Conservation (phyloP, 2,329 filamentous ascomycete genomes). For the Pseudogymnoascus sp. region DNA sequence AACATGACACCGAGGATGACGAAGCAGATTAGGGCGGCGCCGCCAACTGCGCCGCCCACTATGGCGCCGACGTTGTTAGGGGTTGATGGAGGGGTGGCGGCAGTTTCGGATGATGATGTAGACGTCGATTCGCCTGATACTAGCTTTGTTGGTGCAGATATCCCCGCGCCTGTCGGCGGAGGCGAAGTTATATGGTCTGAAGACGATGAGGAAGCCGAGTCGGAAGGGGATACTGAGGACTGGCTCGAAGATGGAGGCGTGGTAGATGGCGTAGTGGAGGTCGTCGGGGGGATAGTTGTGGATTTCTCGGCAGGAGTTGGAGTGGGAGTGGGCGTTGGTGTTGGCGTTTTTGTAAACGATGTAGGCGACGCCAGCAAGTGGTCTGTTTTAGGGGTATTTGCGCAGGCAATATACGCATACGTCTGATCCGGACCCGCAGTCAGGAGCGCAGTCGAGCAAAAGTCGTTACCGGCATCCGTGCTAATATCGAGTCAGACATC, state of each 20-base stretch:
- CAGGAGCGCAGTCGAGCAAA: conserved; percentile 30
- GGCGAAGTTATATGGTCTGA: not conserved
- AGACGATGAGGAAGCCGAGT: not conserved
- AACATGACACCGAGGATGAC: conserved; percentile 13
- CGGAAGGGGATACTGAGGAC: not conserved
- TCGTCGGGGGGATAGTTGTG: not conserved
- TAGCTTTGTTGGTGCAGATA: not conserved
- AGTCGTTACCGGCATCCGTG: conserved; percentile 16
- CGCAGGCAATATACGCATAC: conserved; percentile 32
- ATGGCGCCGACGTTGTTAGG: conserved; percentile 10
- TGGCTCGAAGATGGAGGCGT: not conserved
- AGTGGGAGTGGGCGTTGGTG: not conserved
- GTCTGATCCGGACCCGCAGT: conserved; percentile 26
- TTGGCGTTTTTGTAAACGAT: not conserved
- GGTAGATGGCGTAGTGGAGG: not conserved
- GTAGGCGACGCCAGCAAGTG: conserved; percentile 8
- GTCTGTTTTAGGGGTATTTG: conserved; percentile 10
- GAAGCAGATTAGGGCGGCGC: conserved; percentile 11
- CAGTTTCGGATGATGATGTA: not conserved
- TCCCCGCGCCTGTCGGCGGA: not conserved
- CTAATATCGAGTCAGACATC: not conserved
- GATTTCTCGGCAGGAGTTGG: not conserved
- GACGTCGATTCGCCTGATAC: not conserved
- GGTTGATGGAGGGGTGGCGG: not conserved
- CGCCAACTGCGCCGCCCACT: conserved; percentile 9